Conservation (phyloP, 129 eudicot genomes). For the Ambrosia artemisiifolia region DNA sequence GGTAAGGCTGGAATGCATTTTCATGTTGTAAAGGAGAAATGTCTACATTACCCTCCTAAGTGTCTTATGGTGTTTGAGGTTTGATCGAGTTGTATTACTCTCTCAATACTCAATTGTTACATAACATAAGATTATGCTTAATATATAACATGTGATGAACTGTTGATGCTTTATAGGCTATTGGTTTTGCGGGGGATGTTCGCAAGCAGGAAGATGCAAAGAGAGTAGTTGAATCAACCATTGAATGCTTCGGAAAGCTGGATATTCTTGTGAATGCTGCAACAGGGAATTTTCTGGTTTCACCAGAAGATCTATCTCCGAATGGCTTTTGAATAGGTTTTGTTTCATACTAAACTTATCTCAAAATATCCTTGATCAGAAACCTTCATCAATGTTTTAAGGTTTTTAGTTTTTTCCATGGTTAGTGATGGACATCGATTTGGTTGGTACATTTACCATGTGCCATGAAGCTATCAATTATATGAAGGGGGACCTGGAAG, state of each 20-base stretch:
- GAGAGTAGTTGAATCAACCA: constrained; percentile 70
- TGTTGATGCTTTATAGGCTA: too few relatives aligned
- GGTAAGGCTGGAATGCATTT: too few relatives aligned
- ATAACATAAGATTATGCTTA: too few relatives aligned
- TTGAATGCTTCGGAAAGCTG: constrained; percentile 66
- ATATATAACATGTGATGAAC: too few relatives aligned
- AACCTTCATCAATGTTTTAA: background rate
- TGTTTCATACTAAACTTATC: background rate
- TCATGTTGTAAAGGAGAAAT: too few relatives aligned
- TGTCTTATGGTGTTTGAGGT: too few relatives aligned
- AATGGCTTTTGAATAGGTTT: constrained; percentile 58
- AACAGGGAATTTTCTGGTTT: constrained; percentile 84
- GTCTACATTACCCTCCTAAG: too few relatives aligned
- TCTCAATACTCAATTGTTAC: too few relatives aligned
- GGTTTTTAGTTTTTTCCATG: background rate
- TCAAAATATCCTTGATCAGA: background rate
- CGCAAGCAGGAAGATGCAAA: constrained; percentile 84
- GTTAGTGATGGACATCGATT: background rate
- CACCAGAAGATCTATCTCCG: constrained; percentile 52
- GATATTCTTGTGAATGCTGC: constrained; percentile 96
- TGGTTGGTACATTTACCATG: background rate
- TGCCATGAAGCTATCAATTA: background rate
- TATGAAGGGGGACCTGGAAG: background rate
- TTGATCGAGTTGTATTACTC: too few relatives aligned
- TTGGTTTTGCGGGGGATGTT: constrained; percentile 87